phyloP scores from a whole-genome alignment of 192 early-diverging fungal genomes.

The Helicostylum pulchrum region DNA sequence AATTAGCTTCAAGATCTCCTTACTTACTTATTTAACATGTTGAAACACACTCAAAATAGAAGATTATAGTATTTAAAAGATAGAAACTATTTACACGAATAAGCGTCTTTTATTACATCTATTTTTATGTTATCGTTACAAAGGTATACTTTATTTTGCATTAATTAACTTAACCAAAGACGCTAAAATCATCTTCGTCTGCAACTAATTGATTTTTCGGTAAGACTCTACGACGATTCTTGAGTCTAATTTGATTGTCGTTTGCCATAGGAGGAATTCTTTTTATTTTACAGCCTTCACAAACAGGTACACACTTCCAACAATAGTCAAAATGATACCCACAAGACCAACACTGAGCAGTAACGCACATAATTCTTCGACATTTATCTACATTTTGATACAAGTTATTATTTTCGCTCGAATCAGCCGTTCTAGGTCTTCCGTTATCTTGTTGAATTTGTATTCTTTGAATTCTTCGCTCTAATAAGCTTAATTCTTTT shows the following conservation, averaged over 20 bases:
- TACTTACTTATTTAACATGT: too few species aligned
- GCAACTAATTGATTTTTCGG: not conserved
- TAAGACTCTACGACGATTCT: conserved; percentile 17
- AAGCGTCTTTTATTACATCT: too few species aligned
- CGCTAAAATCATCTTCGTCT: conserved; percentile 25
- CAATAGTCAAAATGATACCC: conserved; percentile 32
- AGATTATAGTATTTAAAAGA: too few species aligned
- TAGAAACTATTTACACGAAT: too few species aligned
- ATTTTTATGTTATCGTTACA: too few species aligned
- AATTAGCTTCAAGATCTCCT: too few species aligned
- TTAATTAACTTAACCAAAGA: conserved; percentile 17
- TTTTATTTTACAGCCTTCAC: conserved; percentile 21
- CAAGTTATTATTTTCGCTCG: too few species aligned
- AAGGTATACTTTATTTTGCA: too few species aligned
- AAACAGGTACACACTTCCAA: conserved; percentile 35
- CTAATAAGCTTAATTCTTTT: not conserved
- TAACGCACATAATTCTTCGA: conserved; percentile 32
- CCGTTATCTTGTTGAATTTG: not conserved
- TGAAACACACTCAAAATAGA: too few species aligned
- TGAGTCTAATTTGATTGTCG: conserved; percentile 25
- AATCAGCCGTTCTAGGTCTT: not conserved
- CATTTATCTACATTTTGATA: conserved; percentile 14
- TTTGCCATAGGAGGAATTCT: conserved; percentile 41
- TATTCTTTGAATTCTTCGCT: not conserved
- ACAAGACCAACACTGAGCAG: conserved; percentile 38